Conservation (phyloP, 345 rosid species). For the Pistacia integerrima region DNA sequence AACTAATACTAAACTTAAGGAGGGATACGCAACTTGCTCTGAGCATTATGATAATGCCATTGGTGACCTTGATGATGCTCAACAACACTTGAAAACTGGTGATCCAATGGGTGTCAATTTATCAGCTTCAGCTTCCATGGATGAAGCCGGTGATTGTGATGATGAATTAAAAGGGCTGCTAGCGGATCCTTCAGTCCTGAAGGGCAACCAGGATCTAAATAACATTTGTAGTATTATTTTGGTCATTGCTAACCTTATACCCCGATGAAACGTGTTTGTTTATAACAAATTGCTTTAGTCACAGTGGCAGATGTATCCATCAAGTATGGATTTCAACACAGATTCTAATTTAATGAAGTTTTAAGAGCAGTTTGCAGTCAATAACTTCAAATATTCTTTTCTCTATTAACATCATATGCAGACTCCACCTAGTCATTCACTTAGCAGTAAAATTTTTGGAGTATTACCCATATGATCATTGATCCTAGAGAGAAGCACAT, state of each 20-base stretch:
- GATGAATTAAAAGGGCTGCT: neutral
- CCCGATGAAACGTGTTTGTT: neutral
- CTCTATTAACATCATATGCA: no score
- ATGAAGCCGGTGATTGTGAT: constrained; percentile 8
- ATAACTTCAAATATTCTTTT: no score
- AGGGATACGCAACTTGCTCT: constrained; percentile 9
- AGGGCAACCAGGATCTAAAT: constrained; percentile 29
- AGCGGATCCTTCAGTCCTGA: constrained; percentile 8
- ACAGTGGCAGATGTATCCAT: neutral
- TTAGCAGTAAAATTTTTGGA: no score
- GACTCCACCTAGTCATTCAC: no score
- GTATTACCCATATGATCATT: no score
- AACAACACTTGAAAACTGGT: neutral
- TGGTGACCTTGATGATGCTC: neutral
- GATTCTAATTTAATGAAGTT: no score
- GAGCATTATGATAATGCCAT: constrained; percentile 12
- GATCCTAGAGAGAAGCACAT: neutral
- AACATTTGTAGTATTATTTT: constrained; percentile 31
- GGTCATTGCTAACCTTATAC: constrained; percentile 29
- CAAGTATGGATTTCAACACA: neutral
- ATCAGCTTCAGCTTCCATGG: constrained; percentile 12
- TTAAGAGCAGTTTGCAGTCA: no score
- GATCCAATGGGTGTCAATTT: neutral
- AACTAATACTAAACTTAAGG: constrained; percentile 2
- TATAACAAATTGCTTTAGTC: neutral